phyloP scores from a whole-genome alignment of 1,139 yeast species.

The Barnettozyma hawaiiensis region DNA sequence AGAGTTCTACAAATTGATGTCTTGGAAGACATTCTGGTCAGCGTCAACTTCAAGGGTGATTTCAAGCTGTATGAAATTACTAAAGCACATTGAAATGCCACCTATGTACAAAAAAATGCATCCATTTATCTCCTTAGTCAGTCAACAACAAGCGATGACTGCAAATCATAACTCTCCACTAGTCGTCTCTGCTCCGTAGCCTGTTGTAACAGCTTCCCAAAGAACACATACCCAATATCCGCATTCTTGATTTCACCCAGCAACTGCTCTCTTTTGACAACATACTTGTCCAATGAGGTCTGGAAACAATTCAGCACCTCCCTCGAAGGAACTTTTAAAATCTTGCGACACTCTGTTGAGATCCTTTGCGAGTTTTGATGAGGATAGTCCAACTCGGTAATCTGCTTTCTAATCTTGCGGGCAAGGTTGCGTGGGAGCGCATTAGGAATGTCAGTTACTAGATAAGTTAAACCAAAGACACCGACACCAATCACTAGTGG shows the following conservation, averaged over 20 bases:
- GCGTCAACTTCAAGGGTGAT: conserved; percentile 3
- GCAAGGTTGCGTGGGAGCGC: conserved; percentile 86
- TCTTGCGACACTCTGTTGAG: conserved; percentile 76
- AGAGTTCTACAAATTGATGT: conserved; percentile 6
- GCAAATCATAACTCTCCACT: conserved; percentile 50
- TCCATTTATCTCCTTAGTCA: too few species aligned
- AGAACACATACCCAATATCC: conserved; percentile 53
- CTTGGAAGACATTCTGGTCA: neutral
- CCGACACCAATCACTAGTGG: conserved; percentile 45
- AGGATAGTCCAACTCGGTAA: conserved; percentile 66
- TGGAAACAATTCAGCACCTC: conserved; percentile 80
- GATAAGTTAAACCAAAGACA: conserved; percentile 57
- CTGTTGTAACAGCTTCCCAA: conserved; percentile 46
- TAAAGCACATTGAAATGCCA: too few species aligned
- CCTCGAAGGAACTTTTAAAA: conserved; percentile 73
- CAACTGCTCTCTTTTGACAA: conserved; percentile 52
- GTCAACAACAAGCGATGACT: conserved; percentile 40
- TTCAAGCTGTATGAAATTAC: conserved; percentile 3
- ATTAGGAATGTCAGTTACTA: conserved; percentile 76
- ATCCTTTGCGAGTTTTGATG: conserved; percentile 74
- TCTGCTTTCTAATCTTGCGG: conserved; percentile 56
- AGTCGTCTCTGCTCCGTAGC: conserved; percentile 42
- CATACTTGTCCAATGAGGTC: conserved; percentile 56
- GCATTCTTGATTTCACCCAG: conserved; percentile 53
- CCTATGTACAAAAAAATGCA: conserved; percentile 4